A percentile compares a stretch with the other conserved stretches of the same genome.
These are phyloP conservation scores for Xenoacremonium recifei DNA, from an alignment of 2,329 filamentous ascomycete species.

Conservation along the genomic window DNA sequence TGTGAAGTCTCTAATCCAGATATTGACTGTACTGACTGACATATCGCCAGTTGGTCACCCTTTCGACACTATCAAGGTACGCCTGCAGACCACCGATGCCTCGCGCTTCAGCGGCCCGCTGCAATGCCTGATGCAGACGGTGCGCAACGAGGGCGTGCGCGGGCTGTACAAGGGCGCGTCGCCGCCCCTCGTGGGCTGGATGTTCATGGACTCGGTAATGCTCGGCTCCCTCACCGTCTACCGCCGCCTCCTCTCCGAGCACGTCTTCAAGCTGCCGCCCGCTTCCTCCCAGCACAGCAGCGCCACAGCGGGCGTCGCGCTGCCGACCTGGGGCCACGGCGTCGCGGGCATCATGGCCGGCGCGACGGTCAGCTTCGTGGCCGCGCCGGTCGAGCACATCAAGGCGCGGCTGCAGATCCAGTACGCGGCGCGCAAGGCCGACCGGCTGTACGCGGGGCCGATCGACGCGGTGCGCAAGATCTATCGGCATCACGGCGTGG, in stretches of 20 bases:
- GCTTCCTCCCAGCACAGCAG: slow-evolving; percentile 10
- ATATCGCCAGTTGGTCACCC: slow-evolving; percentile 58
- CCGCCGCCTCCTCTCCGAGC: slow-evolving; percentile 76
- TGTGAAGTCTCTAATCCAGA: neutral
- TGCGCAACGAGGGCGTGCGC: slow-evolving; percentile 78
- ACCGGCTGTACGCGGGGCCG: slow-evolving; percentile 81
- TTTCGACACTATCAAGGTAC: slow-evolving; percentile 97
- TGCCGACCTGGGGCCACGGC: slow-evolving; percentile 80
- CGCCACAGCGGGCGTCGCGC: slow-evolving; percentile 32
- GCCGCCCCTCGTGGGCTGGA: slow-evolving; percentile 92
- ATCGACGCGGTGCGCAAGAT: slow-evolving; percentile 79
- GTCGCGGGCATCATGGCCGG: slow-evolving; percentile 86
- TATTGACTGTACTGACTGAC: neutral
- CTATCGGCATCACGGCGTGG: slow-evolving; percentile 67
- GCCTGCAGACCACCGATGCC: slow-evolving; percentile 79
- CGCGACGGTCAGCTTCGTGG: slow-evolving; percentile 86
- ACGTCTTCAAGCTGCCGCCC: slow-evolving; percentile 63
- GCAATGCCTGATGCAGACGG: slow-evolving; percentile 79
- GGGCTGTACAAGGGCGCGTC: slow-evolving; percentile 94
- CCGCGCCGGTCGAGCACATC: slow-evolving; percentile 90
- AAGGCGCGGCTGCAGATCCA: slow-evolving; percentile 94
- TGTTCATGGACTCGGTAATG: slow-evolving; percentile 95
- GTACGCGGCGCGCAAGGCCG: slow-evolving; percentile 76
- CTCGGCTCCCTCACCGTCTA: slow-evolving; percentile 89
- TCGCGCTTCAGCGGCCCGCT: slow-evolving; percentile 81